Evolutionary conservation across 2,329 filamentous ascomycete species (phyloP).

Genomic region (Colletotrichum caudatum): DNA sequence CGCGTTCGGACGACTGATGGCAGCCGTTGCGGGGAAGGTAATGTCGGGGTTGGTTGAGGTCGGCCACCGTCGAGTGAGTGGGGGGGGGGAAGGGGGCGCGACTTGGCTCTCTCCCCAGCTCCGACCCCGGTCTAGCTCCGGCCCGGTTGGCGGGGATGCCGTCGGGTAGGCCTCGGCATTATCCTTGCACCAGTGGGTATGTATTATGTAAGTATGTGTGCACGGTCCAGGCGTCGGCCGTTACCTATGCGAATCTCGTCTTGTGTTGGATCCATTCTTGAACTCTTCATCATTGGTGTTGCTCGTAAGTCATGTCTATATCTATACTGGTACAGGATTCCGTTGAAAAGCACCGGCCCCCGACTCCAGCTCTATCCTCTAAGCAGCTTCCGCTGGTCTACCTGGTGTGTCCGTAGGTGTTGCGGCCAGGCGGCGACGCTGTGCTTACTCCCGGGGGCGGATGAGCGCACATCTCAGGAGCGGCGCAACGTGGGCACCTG

Average conservation of each 20-base stretch:
- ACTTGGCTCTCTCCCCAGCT: conserved; percentile 19
- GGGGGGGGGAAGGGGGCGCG: neutral
- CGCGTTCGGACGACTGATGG: neutral
- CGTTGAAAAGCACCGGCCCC: neutral
- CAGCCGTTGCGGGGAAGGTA: conserved; percentile 17
- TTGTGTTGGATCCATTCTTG: neutral
- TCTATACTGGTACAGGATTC: neutral
- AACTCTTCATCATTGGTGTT: neutral
- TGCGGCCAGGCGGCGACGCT: too few species aligned
- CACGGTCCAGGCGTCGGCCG: neutral
- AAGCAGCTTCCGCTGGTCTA: neutral
- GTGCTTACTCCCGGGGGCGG: neutral
- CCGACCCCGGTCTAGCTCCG: conserved; percentile 40
- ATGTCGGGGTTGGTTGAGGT: conserved; percentile 3
- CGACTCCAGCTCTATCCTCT: neutral
- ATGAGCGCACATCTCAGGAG: neutral
- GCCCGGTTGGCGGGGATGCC: conserved; percentile 38
- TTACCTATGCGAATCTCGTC: neutral
- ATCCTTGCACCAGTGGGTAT: neutral
- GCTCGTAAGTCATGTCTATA: neutral
- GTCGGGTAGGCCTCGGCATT: conserved; percentile 35
- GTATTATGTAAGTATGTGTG: conserved; percentile 23
- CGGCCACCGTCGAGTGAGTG: conserved; percentile 8
- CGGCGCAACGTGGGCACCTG: conserved; percentile 5
- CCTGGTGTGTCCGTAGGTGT: neutral